A percentile compares a stretch with the other conserved stretches of the same genome.
phyloP scores from a whole-genome alignment of 306 rosid genomes.

The Argentina anserina region DNA sequence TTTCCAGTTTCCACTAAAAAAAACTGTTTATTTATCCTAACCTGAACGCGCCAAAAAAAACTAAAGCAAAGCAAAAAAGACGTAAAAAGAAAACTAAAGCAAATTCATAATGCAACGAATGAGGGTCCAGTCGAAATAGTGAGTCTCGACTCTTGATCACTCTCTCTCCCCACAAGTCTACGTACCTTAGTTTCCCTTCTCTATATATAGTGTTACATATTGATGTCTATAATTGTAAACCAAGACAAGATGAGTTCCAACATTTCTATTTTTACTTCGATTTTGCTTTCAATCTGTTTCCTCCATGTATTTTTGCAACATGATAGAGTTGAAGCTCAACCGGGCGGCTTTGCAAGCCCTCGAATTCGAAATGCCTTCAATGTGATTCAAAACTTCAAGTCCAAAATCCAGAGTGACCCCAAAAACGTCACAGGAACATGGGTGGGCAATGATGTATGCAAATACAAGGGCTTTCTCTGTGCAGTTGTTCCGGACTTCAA shows the following conservation, averaged over 20 bases:
- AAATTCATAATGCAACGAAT: background rate
- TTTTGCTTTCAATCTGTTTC: slow-evolving; percentile 12
- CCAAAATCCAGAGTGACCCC: slow-evolving; percentile 16
- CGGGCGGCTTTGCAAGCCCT: background rate
- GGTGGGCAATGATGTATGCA: slow-evolving; percentile 12
- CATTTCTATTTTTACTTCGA: slow-evolving; percentile 14
- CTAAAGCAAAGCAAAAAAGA: background rate
- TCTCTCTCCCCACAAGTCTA: background rate
- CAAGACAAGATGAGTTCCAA: slow-evolving; percentile 20
- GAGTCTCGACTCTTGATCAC: background rate
- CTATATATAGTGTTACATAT: background rate
- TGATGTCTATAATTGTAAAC: background rate
- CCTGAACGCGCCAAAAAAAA: background rate
- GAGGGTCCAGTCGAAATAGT: background rate
- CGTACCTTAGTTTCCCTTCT: background rate
- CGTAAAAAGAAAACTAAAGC: background rate
- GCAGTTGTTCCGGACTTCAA: background rate
- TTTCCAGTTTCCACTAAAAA: background rate
- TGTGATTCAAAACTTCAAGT: slow-evolving; percentile 23
- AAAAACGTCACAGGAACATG: background rate
- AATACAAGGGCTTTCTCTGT: slow-evolving; percentile 29
- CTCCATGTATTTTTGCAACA: background rate
- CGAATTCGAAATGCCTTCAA: slow-evolving; percentile 22
- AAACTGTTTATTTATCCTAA: background rate
- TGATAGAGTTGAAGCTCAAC: background rate